phyloP scores from a whole-genome alignment of 2,329 filamentous ascomycete species.

The Septoria linicola region DNA sequence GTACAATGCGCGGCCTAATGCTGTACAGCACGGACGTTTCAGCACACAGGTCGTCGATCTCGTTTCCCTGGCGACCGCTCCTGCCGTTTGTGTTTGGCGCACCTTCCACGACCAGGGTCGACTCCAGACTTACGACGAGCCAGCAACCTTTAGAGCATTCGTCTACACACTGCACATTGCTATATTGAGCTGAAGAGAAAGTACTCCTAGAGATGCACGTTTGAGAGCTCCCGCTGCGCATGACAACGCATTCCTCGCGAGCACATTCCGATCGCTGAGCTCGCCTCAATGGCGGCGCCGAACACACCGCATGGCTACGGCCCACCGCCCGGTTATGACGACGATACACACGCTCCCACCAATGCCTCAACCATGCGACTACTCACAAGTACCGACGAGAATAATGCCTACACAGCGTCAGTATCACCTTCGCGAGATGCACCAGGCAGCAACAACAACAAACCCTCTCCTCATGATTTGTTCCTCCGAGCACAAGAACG shows the following conservation, averaged over 20 bases:
- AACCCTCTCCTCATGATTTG: conserved; percentile 44
- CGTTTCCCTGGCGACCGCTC: background rate
- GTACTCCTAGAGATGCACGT: conserved; percentile 1
- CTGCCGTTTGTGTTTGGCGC: background rate
- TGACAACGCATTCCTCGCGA: conserved; percentile 20
- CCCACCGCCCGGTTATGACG: conserved; percentile 48
- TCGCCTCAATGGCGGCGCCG: conserved; percentile 30
- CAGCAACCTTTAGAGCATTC: no score
- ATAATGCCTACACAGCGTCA: conserved; percentile 34
- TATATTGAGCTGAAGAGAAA: background rate
- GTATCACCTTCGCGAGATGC: conserved; percentile 25
- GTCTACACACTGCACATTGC: no score
- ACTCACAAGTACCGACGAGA: conserved; percentile 49
- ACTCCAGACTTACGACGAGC: no score
- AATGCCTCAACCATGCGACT: conserved; percentile 48
- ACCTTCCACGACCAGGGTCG: no score
- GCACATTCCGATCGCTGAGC: conserved; percentile 34
- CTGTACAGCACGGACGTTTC: background rate
- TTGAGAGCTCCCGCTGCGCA: conserved; percentile 1
- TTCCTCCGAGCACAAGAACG: conserved; percentile 33
- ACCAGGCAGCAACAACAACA: conserved; percentile 21
- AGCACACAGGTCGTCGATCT: background rate
- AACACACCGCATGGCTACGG: conserved; percentile 32
- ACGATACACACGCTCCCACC: conserved; percentile 29
- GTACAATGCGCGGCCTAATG: no score